These are phyloP conservation scores for Xerocomus brunneocitrinus DNA, from an alignment of 768 basidiomycete species.

Conservation along the genomic window DNA sequence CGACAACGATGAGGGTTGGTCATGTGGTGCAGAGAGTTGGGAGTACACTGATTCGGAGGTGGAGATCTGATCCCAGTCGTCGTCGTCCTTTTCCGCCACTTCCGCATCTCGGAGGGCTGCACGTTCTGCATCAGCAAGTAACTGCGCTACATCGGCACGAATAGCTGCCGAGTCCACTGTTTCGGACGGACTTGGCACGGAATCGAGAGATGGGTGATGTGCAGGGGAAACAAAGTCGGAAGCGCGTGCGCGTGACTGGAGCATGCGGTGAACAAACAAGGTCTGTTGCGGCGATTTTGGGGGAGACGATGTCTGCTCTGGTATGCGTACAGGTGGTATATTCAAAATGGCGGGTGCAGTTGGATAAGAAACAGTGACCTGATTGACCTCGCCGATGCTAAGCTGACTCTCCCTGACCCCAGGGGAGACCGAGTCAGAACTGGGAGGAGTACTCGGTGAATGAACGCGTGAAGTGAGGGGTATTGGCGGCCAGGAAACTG, in stretches of 20 bases:
- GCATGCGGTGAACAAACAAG: slow-evolving; percentile 18
- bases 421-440: slow-evolving; percentile 2
- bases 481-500: slow-evolving; percentile 6
- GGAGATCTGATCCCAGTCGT: background rate
- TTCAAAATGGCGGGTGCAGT: background rate
- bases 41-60: slow-evolving; percentile 22
- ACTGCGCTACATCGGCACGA: slow-evolving; percentile 5
- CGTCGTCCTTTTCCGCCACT: background rate
- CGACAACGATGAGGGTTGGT: slow-evolving; percentile 8
- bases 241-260: slow-evolving; percentile 19
- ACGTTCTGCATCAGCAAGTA: slow-evolving; percentile 16
- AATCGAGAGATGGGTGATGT: slow-evolving; percentile 2
- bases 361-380: background rate
- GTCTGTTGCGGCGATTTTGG: background rate
- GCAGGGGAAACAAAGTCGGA: slow-evolving; percentile 5
- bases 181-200: slow-evolving; percentile 1
- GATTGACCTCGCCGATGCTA: slow-evolving; percentile 5
- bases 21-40: slow-evolving; percentile 19
- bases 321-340: slow-evolving; percentile 4
- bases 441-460: slow-evolving; percentile 1
- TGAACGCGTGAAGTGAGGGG: slow-evolving; percentile 1
- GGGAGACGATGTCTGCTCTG: background rate
- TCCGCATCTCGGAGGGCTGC: slow-evolving; percentile 14
- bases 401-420: background rate
- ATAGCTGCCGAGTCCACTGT: slow-evolving; percentile 6